Conservation (phyloP, 495 filamentous ascomycete species). For the Jackrogersella minutella region DNA sequence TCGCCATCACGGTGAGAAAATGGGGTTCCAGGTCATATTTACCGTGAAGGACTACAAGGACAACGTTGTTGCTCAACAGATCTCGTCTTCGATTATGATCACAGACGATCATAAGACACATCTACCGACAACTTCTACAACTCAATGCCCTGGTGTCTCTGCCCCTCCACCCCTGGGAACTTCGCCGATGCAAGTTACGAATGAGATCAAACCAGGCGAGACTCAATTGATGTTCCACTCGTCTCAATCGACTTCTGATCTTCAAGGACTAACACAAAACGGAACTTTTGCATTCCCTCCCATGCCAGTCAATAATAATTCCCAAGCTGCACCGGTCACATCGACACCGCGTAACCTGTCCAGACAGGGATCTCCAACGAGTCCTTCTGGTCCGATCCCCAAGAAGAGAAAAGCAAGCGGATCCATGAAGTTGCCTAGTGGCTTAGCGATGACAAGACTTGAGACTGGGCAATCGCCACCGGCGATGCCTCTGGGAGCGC, state of each 20-base stretch:
- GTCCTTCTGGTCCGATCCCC: slow-evolving; percentile 63
- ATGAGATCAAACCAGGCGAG: slow-evolving; percentile 35
- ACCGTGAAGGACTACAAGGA: slow-evolving; percentile 83
- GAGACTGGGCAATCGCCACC: slow-evolving; percentile 59
- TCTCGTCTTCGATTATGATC: slow-evolving; percentile 88
- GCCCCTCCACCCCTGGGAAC: slow-evolving; percentile 7
- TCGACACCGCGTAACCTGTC: slow-evolving; percentile 72
- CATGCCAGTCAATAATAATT: slow-evolving; percentile 26
- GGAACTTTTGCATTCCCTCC: slow-evolving; percentile 30
- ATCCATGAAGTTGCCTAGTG: slow-evolving; percentile 69
- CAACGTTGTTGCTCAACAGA: slow-evolving; percentile 80
- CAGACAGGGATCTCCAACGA: slow-evolving; percentile 72
- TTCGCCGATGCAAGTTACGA: slow-evolving; percentile 3
- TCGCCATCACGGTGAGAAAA: slow-evolving; percentile 89
- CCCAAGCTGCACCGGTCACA: slow-evolving; percentile 56
- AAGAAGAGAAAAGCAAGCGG: slow-evolving; percentile 81
- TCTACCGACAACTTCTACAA: slow-evolving; percentile 52
- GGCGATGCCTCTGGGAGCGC: slow-evolving; percentile 43
- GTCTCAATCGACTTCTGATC: slow-evolving; percentile 27
- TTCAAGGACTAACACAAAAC: slow-evolving; percentile 30
- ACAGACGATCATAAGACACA: slow-evolving; percentile 97
- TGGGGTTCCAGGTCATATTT: slow-evolving; percentile 93
- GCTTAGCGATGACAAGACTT: slow-evolving; percentile 80
- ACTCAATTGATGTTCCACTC: slow-evolving; percentile 33
- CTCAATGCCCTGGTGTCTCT: slow-evolving; percentile 7